phyloP scores from a whole-genome alignment of 768 basidiomycete genomes.

The Coprinopsis marcescibilis region DNA sequence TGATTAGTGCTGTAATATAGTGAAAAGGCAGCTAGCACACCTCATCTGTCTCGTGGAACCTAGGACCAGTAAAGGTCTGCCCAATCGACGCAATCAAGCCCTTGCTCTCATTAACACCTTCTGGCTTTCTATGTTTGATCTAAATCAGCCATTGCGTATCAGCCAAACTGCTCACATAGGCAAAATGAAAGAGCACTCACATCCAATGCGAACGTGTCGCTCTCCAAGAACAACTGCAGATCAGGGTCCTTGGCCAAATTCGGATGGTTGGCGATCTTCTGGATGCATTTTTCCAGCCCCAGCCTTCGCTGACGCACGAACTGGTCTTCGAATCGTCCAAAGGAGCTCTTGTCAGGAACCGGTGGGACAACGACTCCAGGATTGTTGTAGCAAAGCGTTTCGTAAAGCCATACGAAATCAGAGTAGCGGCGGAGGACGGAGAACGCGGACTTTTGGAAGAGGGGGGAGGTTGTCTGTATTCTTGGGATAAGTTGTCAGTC shows the following conservation, averaged over 20 bases:
- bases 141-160: conserved; percentile 20
- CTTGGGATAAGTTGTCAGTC: conserved; percentile 5
- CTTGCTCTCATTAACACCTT: conserved; percentile 69
- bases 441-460: conserved; percentile 78
- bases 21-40: conserved; percentile 26
- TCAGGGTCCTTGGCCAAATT: conserved; percentile 85
- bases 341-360: conserved; percentile 90
- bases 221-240: conserved; percentile 86
- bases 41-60: conserved; percentile 87
- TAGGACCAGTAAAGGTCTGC: conserved; percentile 68
- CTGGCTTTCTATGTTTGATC: conserved; percentile 87
- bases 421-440: conserved; percentile 96
- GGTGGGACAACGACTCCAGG: conserved; percentile 97
- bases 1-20: not conserved
- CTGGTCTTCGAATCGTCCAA: conserved; percentile 88
- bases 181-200: conserved; percentile 47
- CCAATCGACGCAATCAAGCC: conserved; percentile 84
- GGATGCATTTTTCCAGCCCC: conserved; percentile 85
- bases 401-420: conserved; percentile 96
- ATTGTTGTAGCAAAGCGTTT: conserved; percentile 82
- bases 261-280: conserved; percentile 91
- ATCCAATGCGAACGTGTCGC: conserved; percentile 86
- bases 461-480: conserved; percentile 73
- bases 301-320: conserved; percentile 84
- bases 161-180: not conserved